Base-by-base conservation (phyloP, 768 basidiomycete genomes). In the Gymnopilus dilepis region DNA sequence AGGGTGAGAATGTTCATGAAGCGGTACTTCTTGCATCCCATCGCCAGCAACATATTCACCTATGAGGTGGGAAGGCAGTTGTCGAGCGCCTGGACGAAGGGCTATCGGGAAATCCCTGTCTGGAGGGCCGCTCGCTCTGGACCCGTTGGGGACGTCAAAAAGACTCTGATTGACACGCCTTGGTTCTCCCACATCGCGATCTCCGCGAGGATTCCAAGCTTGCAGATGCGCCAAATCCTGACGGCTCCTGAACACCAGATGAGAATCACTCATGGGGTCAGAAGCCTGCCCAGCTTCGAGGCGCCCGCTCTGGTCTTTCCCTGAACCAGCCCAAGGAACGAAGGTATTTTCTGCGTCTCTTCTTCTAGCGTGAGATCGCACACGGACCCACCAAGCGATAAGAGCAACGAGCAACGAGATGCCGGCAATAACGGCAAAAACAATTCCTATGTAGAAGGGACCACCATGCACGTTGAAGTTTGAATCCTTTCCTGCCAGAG, bases 391-490 rank as follows among this genome's bases (percentile, higher is more conserved):
- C 80, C 80, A 85, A 0, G 83, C 80, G 31, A 84, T 67, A n/a
- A 86, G 64, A 38, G 83, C 79, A 15, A 80, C 69, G 33, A 85
- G 42, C 54, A 78, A 76, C 6, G 82, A 80, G 51, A 84, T 62
- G 33, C 78, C 74, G 17, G 78, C 75, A 60, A 88, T 76, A 0
- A 72, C 71, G 31, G 81, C 85, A 3, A 86, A 72, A n/a, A 77
- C 74, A 54, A 87, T 77, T 24, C 76, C 83, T 4, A 84, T 66
- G 64, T 86, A 86, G 66, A 84, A 79, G 37, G 81, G 78, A 1
- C 81, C 69, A 43, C 71, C 64, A 59, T 79, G 78, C 11, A 62
- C 66, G n/a, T 62, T 65, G n/a, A 66, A 50, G 55, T 45, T 64
- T 33, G 51, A 43, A 3, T 59, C 30, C 53, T 62, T 59, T 22